These are phyloP conservation scores for Danielia reshetovae DNA, from an alignment of 805 yeast genomes.

Conservation along the genomic window DNA sequence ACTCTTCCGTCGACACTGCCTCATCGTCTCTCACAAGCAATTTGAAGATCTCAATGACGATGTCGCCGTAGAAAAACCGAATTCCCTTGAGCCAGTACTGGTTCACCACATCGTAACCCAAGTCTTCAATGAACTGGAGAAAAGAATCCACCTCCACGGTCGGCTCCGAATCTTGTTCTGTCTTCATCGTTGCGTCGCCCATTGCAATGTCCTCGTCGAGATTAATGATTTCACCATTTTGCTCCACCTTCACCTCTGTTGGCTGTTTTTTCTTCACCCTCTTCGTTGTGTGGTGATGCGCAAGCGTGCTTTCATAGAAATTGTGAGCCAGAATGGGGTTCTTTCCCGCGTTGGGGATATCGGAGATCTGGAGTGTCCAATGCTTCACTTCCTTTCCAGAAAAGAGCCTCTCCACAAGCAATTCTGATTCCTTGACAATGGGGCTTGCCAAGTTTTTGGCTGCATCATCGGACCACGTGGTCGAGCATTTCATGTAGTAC, in stretches of 20 bases:
- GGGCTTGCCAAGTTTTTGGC: constrained; percentile 25
- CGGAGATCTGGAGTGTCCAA: constrained; percentile 66
- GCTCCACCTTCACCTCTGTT: constrained; percentile 2
- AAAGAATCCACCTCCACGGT: constrained; percentile 30
- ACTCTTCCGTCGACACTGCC: constrained; percentile 17
- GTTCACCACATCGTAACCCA: constrained; percentile 67
- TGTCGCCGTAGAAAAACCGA: constrained; percentile 56
- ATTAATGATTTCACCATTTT: constrained; percentile 1
- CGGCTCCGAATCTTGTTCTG: constrained; percentile 3
- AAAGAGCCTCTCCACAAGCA: constrained; percentile 30
- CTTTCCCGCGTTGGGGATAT: constrained; percentile 75
- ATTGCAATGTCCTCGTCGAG: constrained; percentile 5
- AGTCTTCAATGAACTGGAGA: constrained; percentile 46
- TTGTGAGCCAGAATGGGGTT: constrained; percentile 59
- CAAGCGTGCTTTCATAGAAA: constrained; percentile 56
- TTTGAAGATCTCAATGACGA: constrained; percentile 57
- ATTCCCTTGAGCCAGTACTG: constrained; percentile 61
- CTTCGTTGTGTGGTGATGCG: constrained; percentile 43
- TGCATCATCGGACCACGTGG: constrained; percentile 41
- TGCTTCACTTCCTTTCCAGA: constrained; percentile 22
- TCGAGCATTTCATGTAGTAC: constrained; percentile 46
- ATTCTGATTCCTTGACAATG: constrained; percentile 16
- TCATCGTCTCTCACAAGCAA: constrained; percentile 35
- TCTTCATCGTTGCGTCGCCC: constrained; percentile 4
- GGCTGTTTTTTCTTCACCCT: constrained; percentile 1